phyloP scores from a whole-genome alignment of 1,284 basidiomycete genomes.

The Tylopilus sp. region DNA sequence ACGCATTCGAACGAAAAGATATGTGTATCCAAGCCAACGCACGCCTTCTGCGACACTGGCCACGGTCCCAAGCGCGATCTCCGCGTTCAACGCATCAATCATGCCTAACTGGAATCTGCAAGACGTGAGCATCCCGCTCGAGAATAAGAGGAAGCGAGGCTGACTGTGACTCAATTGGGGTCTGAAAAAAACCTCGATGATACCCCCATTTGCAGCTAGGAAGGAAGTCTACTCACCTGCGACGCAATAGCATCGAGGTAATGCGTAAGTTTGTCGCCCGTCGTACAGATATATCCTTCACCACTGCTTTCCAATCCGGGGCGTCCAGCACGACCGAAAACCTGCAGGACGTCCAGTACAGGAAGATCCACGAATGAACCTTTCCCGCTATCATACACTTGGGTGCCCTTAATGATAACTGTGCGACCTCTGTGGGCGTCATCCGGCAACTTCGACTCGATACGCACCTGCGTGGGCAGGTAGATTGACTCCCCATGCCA shows the following conservation, averaged over 20 bases:
- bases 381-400: slow-evolving; percentile 88
- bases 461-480: slow-evolving; percentile 89
- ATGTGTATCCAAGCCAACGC: slow-evolving; percentile 97
- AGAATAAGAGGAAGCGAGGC: slow-evolving; percentile 19
- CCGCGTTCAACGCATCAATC: slow-evolving; percentile 92
- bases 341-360: slow-evolving; percentile 94
- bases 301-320: slow-evolving; percentile 95
- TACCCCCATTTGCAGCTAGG: background rate
- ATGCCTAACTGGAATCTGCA: slow-evolving; percentile 82
- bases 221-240: slow-evolving; percentile 50
- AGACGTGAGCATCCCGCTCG: slow-evolving; percentile 13
- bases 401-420: slow-evolving; percentile 98
- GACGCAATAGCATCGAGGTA: slow-evolving; percentile 89
- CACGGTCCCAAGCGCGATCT: slow-evolving; percentile 94
- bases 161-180: slow-evolving; percentile 95
- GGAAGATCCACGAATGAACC: slow-evolving; percentile 92
- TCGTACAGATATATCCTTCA: slow-evolving; percentile 96
- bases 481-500: slow-evolving; percentile 99
- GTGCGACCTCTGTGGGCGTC: slow-evolving; percentile 12
- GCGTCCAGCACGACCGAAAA: slow-evolving; percentile 96
- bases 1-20: slow-evolving; percentile 93
- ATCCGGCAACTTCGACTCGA: slow-evolving; percentile 7
- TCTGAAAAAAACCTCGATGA: slow-evolving; percentile 41
- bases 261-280: slow-evolving; percentile 89
- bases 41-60: slow-evolving; percentile 85